A percentile compares a stretch with the other conserved stretches of the same genome.
Conservation (phyloP, 2,329 filamentous ascomycete genomes). For the Teratosphaeria gauchensis region DNA sequence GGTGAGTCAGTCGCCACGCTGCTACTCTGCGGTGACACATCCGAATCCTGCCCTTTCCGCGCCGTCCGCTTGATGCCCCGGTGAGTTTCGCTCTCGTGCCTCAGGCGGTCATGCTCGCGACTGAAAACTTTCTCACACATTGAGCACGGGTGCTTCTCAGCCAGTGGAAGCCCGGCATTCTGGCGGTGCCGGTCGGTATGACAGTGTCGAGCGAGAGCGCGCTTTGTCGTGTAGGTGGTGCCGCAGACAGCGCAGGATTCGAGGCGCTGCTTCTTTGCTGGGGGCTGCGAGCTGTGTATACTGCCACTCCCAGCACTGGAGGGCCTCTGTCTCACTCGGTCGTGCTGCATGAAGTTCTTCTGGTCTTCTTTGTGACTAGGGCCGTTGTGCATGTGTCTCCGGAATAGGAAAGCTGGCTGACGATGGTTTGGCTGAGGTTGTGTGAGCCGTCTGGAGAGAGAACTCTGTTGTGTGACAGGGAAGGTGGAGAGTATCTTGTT, state of each 20-base stretch:
- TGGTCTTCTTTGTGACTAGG: not conserved
- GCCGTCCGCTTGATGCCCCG: slow-evolving; percentile 4
- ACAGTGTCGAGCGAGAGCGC: slow-evolving; percentile 17
- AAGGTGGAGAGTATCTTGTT: not conserved
- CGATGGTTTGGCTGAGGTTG: not conserved
- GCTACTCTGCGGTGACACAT: not conserved
- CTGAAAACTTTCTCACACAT: slow-evolving; percentile 16
- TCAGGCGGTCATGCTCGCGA: slow-evolving; percentile 16
- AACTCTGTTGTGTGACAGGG: not conserved
- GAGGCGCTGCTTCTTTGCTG: slow-evolving; percentile 8
- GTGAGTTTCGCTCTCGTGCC: slow-evolving; percentile 19
- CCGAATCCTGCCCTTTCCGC: not conserved
- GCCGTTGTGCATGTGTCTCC: not conserved
- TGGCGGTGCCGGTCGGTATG: slow-evolving; percentile 17
- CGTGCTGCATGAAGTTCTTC: not conserved
- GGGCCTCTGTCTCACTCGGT: not conserved
- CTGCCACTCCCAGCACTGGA: not conserved
- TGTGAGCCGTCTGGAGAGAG: not conserved
- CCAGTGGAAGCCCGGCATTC: slow-evolving; percentile 14
- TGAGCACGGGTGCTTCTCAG: slow-evolving; percentile 15
- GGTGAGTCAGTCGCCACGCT: not conserved
- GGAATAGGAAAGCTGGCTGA: not conserved
- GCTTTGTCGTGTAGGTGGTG: slow-evolving; percentile 18
- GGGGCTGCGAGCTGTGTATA: not conserved
- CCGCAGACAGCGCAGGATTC: slow-evolving; percentile 10